Evolutionary conservation across 306 rosid species (phyloP), one percentile per base, ranked within the genome.

Genomic region (Castanea sativa): DNA sequence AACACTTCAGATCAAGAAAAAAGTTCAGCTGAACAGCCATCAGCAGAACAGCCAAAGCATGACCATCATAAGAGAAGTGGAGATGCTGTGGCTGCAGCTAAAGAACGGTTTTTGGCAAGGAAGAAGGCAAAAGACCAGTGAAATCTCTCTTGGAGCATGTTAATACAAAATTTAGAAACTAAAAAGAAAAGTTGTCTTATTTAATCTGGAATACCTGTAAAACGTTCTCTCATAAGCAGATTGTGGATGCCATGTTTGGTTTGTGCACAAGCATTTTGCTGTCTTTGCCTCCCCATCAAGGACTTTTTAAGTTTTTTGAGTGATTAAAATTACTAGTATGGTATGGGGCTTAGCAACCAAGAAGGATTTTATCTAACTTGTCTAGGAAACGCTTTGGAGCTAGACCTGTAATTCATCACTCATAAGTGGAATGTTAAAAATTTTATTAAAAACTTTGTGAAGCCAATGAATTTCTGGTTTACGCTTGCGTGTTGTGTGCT

Each of bases 51-150:
- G 77, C 93, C 85, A 20, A 85, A 83, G 76, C 78, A 59, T 0
- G 86, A 83, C 74, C 97, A 89, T 83, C 98, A 95, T 80, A 95
- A 92, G 84, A 87, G 98, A 83, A 86, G 55, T 79, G 88, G 83
- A 76, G 97, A 92, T 82, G 92, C 92, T 0, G 49, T 95, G 33
- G 82, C 92, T 64, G 94, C 98, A 1, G 97, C 99, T 1, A 90
- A 88, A 84, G 98, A 92, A 64, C 92, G 99, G 20, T 92, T 87
- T 79, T 78, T 91, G 84, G 92, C 98, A 2, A 88, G 96, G 27
- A 95, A 95, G 85, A 93, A 74, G 80, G 85, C 91, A 1, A 95
- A 87, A 79, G 86, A 87, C 49, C 82, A 79, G 77, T 90, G 80
- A 80, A 81, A 61, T 10, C 25, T 71, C 63, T 82, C 21, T 70